Evolutionary conservation across 805 yeast species (phyloP).

Genomic region (Candida insectalens): DNA sequence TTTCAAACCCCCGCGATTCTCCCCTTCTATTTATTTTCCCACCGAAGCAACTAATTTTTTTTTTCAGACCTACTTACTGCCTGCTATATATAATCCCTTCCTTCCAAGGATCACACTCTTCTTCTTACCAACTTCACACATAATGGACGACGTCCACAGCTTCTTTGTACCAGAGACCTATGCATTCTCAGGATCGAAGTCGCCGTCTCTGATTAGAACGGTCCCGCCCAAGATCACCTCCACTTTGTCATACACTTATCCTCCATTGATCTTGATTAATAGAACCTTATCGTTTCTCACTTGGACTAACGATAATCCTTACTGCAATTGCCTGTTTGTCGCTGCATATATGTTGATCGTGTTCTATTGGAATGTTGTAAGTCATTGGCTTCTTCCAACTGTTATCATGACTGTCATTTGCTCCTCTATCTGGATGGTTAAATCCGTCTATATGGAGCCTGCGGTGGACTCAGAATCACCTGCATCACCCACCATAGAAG

Average conservation of each 20-base stretch:
- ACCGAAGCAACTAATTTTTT: no score
- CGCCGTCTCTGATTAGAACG: constrained; percentile 12
- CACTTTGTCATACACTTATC: constrained; percentile 37
- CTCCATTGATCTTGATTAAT: constrained; percentile 36
- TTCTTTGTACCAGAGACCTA: constrained; percentile 12
- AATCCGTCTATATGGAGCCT: constrained; percentile 21
- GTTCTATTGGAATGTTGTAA: constrained; percentile 32
- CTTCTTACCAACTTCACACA: no score
- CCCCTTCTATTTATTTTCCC: no score
- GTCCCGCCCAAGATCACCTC: constrained; percentile 35
- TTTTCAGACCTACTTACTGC: no score
- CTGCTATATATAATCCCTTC: no score
- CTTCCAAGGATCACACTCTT: no score
- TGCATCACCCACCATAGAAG: constrained; percentile 37
- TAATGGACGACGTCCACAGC: no score
- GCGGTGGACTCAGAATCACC: constrained; percentile 10
- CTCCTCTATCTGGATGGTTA: constrained; percentile 34
- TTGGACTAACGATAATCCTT: constrained; percentile 46
- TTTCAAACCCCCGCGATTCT: constrained; percentile 11
- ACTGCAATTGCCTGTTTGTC: constrained; percentile 33
- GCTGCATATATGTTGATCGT: constrained; percentile 29
- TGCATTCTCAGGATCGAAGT: constrained; percentile 11
- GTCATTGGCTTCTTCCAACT: constrained; percentile 30
- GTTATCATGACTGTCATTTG: constrained; percentile 27
- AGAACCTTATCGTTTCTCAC: constrained; percentile 34